phyloP scores from a whole-genome alignment of 805 yeast genomes.

The Wickerhamomyces alni region DNA sequence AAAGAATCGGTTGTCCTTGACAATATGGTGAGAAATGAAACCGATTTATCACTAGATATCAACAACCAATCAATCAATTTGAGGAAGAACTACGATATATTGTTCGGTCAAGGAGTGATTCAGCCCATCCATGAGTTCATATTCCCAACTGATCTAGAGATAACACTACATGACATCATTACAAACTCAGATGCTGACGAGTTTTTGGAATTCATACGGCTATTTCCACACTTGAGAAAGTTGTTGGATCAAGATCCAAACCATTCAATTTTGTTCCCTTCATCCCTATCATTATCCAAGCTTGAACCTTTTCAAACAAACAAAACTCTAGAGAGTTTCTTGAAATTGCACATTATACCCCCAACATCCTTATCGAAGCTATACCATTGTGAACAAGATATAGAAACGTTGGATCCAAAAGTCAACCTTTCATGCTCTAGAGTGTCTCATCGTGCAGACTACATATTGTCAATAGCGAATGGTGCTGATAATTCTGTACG shows the following conservation, averaged over 20 bases:
- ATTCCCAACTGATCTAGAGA: conserved; percentile 50
- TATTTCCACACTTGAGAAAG: conserved; percentile 35
- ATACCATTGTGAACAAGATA: conserved; percentile 39
- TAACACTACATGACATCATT: conserved; percentile 52
- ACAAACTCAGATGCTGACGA: conserved; percentile 42
- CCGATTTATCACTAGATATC: conserved; percentile 16
- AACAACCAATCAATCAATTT: conserved; percentile 18
- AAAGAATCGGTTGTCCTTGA: conserved; percentile 19
- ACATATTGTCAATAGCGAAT: conserved; percentile 35
- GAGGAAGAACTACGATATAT: conserved; percentile 48
- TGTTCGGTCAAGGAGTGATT: conserved; percentile 80
- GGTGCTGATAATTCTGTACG: conserved; percentile 54
- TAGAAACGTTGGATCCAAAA: conserved; percentile 37
- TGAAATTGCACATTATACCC: conserved; percentile 66
- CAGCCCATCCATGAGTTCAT: conserved; percentile 57
- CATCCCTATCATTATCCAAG: conserved; percentile 47
- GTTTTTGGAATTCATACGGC: conserved; percentile 40
- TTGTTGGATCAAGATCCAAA: conserved; percentile 34
- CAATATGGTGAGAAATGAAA: conserved; percentile 10
- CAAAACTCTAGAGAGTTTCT: conserved; percentile 43
- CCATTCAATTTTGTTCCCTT: conserved; percentile 71
- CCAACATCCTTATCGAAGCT: conserved; percentile 42
- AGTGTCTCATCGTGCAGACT: conserved; percentile 29
- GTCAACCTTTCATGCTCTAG: conserved; percentile 40
- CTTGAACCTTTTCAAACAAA: conserved; percentile 39